Conservation (phyloP, 1,139 yeast species). For the Yamadazyma dushanensis region DNA sequence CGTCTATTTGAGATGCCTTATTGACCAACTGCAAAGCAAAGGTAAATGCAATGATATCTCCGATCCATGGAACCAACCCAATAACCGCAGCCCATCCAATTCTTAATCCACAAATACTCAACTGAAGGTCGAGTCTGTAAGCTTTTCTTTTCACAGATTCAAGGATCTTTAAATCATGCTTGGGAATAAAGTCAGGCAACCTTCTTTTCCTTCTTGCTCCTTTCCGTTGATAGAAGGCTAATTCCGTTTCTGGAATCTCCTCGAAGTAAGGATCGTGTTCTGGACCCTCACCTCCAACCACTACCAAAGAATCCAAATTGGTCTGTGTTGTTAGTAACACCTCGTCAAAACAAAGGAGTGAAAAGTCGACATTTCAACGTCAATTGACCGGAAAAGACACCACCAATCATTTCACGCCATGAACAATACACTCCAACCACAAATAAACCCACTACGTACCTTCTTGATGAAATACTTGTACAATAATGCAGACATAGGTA, state of each 20-base stretch:
- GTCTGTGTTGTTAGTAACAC: conserved; percentile 25
- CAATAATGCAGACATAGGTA: conserved; percentile 22
- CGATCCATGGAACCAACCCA: conserved; percentile 68
- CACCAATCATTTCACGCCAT: too few relatives aligned
- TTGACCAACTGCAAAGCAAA: conserved; percentile 52
- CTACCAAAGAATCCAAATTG: conserved; percentile 34
- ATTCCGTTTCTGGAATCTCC: conserved; percentile 47
- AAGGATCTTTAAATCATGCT: conserved; percentile 52
- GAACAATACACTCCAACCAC: conserved; percentile 16
- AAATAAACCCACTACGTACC: too few relatives aligned
- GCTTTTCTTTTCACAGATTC: conserved; percentile 59
- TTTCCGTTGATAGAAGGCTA: conserved; percentile 45
- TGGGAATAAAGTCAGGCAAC: conserved; percentile 57
- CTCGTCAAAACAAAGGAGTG: too few relatives aligned
- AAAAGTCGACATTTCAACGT: too few relatives aligned
- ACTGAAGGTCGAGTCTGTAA: conserved; percentile 62
- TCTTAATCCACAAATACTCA: conserved; percentile 62
- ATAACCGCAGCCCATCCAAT: conserved; percentile 74
- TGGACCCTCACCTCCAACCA: conserved; percentile 24
- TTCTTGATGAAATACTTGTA: conserved; percentile 39
- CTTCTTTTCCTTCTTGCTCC: conserved; percentile 49
- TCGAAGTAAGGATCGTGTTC: conserved; percentile 49
- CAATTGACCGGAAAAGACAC: too few relatives aligned
- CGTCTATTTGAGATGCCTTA: conserved; percentile 57
- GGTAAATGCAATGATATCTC: conserved; percentile 51